Base-by-base conservation (phyloP, 2,329 filamentous ascomycete species). In the Alternaria brassicicola region DNA sequence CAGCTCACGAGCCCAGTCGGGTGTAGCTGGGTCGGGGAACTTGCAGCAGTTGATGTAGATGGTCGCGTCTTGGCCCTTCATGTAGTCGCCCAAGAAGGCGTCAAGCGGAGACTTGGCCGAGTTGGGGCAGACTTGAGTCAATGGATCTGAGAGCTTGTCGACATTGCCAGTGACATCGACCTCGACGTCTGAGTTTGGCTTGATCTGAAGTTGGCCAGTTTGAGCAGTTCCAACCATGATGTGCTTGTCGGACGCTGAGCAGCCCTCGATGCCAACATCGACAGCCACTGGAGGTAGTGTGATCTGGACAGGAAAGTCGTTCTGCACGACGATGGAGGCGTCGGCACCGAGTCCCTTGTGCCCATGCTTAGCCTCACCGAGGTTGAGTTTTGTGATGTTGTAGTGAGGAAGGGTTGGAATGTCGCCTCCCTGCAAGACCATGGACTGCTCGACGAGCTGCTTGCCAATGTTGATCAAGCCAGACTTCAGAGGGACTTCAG, bases 61-160 rank as follows among this genome's bases (percentile, higher is more conserved):
- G 2, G 88, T 92, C 0, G 91, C 90, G 54, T 90, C 84, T 39
- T 90, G 84, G 46, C 94, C 93, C 62, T 90, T 86, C 63, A 98
- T 87, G 74, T 96, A 98, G 52, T 87, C 88, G 42, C 87, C 87
- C 53, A 99, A 82, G 39, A 99, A 84, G 23, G 87, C 81, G 72
- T 99, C 95, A 23, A 99, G 82, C 1, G 95, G 95, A 2, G 94
- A 97, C 7, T 88, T 88, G 26, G 88, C 82, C 2, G 89, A 89
- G 56, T 89, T 83, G 0, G 94, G 94, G 69, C 95, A 99, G 6
- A 83, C 81, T 15, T 84, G 83, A 1, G 87, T 91, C 53, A 99
- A 81, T 6, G 86, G 83, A 36, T 91, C 85, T 15, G 95, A 91
- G 6, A 99, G 82, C 55, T 89, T 84, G 49, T 84, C 84, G 38